These are phyloP conservation scores for Acmispon strigosus DNA, from an alignment of 306 rosid genomes.

Conservation along the genomic window DNA sequence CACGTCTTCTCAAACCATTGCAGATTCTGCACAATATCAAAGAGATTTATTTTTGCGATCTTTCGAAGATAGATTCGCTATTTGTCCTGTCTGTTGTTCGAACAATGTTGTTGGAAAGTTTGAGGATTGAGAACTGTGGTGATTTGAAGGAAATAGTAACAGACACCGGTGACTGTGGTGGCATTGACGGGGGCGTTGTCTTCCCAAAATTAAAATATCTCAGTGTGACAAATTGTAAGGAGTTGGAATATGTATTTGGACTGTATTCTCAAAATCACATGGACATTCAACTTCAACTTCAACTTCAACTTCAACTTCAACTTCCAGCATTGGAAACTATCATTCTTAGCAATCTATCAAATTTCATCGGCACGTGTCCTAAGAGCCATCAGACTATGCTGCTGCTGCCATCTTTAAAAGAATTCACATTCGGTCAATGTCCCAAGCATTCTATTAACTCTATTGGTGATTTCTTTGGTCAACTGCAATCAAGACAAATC, in stretches of 20 bases:
- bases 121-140: neutral
- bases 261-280: too few relatives aligned
- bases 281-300: too few relatives aligned
- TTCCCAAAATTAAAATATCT: neutral
- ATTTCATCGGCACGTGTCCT: neutral
- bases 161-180: neutral
- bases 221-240: fast-evolving
- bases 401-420: neutral
- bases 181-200: neutral
- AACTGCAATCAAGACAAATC: neutral
- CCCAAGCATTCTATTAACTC: neutral
- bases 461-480: neutral
- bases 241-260: neutral
- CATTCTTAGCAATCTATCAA: too few relatives aligned
- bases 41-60: neutral
- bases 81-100: neutral
- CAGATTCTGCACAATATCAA: neutral
- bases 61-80: neutral
- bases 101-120: neutral
- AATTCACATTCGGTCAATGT: fast-evolving
- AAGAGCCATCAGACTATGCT: too few relatives aligned
- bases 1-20: neutral
- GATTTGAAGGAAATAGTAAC: neutral
- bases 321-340: too few relatives aligned
- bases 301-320: too few relatives aligned